Evolutionary conservation across 495 filamentous ascomycete genomes (phyloP).

Genomic region (Chaetomium cochliodes): DNA sequence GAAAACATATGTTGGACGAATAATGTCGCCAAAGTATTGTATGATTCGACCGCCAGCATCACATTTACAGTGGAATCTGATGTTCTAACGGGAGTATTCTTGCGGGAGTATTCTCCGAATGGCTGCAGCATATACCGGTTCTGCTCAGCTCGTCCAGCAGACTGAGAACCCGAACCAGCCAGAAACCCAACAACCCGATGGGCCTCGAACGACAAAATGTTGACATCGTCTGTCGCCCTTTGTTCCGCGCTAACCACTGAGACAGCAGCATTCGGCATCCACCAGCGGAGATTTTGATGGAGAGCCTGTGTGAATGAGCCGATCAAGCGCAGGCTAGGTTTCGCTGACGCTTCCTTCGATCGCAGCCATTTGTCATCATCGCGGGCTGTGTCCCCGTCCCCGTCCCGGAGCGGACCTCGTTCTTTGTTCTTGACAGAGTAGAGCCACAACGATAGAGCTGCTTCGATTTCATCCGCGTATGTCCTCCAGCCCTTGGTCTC

Average conservation of each 20-base stretch:
- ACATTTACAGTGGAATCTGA: no score
- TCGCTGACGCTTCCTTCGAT: not conserved
- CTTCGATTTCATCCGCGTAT: not conserved
- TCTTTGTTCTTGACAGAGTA: slow-evolving; percentile 6
- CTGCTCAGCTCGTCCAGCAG: not conserved
- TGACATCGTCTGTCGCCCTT: not conserved
- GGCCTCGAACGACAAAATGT: not conserved
- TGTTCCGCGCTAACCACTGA: not conserved
- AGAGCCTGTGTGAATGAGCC: not conserved
- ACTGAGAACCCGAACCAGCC: not conserved
- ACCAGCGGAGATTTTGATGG: not conserved
- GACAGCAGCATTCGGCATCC: not conserved
- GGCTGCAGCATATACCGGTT: not conserved
- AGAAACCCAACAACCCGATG: slow-evolving; percentile 5
- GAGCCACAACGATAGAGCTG: not conserved
- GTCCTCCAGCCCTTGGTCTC: not conserved
- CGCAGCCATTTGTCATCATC: not conserved
- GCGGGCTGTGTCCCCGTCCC: not conserved
- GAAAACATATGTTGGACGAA: not conserved
- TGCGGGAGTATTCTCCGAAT: not conserved
- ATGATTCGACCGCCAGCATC: not conserved
- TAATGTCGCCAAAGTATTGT: not conserved
- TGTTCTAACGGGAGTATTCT: not conserved
- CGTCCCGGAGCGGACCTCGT: not conserved
- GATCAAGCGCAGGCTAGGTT: not conserved